Conservation (phyloP, 164 flowering plant genomes). For the Kingdonia uniflora region DNA sequence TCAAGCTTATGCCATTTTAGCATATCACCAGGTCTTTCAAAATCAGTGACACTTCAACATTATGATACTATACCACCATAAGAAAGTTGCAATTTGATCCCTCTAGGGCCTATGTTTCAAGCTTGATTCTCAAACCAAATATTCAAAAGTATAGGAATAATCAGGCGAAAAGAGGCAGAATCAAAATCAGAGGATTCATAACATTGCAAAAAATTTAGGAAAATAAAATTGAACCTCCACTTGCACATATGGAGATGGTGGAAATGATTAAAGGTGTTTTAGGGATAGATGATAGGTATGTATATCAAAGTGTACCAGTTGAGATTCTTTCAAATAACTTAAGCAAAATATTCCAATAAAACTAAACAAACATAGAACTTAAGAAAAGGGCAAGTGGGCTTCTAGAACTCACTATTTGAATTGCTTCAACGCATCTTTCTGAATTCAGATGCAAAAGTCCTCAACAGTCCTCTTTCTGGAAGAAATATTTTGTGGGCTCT, state of each 20-base stretch:
- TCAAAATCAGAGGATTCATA: not conserved
- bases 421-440: slow-evolving; percentile 91
- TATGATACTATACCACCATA: not conserved
- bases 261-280: too few relatives aligned
- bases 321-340: too few relatives aligned
- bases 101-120: slow-evolving; percentile 97
- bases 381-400: not conserved
- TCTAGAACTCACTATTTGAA: slow-evolving; percentile 73
- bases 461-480: slow-evolving; percentile 81
- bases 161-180: not conserved
- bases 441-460: slow-evolving; percentile 85
- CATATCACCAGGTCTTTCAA: too few relatives aligned
- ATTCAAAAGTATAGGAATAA: too few relatives aligned
- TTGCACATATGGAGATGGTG: too few relatives aligned
- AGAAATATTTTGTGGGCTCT: slow-evolving; percentile 89
- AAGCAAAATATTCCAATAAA: too few relatives aligned
- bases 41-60: not conserved
- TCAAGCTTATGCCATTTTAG: too few relatives aligned
- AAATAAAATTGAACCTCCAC: too few relatives aligned
- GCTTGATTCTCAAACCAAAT: slow-evolving; percentile 97
- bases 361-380: not conserved
- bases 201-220: too few relatives aligned
- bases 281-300: too few relatives aligned
- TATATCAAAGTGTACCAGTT: too few relatives aligned
- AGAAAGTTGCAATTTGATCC: slow-evolving; percentile 68